Evolutionary conservation across 2,329 filamentous ascomycete genomes (phyloP).

Genomic region (Botrytis sinoallii): DNA sequence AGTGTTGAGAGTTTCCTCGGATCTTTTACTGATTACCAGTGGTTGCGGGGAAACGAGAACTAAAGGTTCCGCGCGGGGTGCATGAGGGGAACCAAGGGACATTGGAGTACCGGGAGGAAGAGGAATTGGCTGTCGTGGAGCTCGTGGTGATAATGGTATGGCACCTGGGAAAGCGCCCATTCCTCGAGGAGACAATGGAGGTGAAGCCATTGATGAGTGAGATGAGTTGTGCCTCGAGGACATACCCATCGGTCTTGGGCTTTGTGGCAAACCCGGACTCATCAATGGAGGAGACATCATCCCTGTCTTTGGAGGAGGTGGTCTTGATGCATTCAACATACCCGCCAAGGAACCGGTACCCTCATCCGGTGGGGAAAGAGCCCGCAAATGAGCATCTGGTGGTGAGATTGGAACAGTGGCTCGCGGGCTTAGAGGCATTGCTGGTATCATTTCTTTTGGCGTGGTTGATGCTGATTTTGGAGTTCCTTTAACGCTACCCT

Average conservation of each 20-base stretch:
- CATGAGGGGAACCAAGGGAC: constrained; percentile 51
- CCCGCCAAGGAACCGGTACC: constrained; percentile 51
- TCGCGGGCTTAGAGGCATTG: constrained; percentile 43
- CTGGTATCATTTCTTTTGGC: constrained; percentile 41
- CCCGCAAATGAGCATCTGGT: constrained; percentile 34
- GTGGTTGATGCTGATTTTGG: constrained; percentile 41
- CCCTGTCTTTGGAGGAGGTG: constrained; percentile 14
- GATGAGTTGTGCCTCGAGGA: constrained; percentile 49
- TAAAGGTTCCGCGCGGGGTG: constrained; percentile 36
- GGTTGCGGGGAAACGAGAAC: constrained; percentile 44
- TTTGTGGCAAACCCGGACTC: constrained; percentile 59
- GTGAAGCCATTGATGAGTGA: constrained; percentile 53
- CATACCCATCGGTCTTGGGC: constrained; percentile 57
- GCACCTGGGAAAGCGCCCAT: constrained; percentile 45
- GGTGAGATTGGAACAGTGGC: constrained; percentile 36
- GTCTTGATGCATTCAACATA: constrained; percentile 43
- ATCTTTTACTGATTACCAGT: constrained; percentile 41
- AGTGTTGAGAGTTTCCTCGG: constrained; percentile 29
- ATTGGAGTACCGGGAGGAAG: constrained; percentile 68
- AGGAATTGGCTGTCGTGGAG: constrained; percentile 70
- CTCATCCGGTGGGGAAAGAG: constrained; percentile 39
- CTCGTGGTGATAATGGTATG: constrained; percentile 66
- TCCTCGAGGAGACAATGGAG: constrained; percentile 64
- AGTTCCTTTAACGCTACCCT: constrained; percentile 43
- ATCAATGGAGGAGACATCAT: constrained; percentile 46